Evolutionary conservation across 768 basidiomycete species (phyloP), one percentile per base, ranked within the genome.

Genomic region (Pholiota microspora): DNA sequence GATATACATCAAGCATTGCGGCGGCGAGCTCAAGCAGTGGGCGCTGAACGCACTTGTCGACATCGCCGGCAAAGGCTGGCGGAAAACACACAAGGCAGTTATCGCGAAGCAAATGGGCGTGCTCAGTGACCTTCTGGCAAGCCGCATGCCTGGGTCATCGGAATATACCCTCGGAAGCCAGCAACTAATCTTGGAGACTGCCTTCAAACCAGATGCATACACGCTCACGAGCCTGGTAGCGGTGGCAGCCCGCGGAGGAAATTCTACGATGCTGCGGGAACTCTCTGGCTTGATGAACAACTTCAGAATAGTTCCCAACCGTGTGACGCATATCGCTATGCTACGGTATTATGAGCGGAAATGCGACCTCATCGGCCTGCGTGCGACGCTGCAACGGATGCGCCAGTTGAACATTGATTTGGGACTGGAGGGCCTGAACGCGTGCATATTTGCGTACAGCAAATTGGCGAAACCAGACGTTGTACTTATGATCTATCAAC

Each of bases 41-140:
- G 82, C 91, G 65, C 92, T 90, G 88, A 92, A 92, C 64, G 73
- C 81, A 7, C 75, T 93, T 42, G 80, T 92, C 55, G 78, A 86
- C 60, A 77, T 75, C 63, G 83, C 85, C 0, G 89, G 84, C 13
- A 80, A 77, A 55, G 86, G 88, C 2, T 83, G 78, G 72, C 78
- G 88, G 53, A 83, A 78, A 64, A 80, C 82, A 36, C 69, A 73
- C 24, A 56, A 72, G 47, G 77, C 77, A 54, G 84, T 89, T 57
- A 86, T 86, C 69, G 74, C 78, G 53, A 72, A 75, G 25, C 78
- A 88, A 15, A 69, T 90, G 55, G 77, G 76, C 51, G 75, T 88
- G 29, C 85, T 80, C 65, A 72, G 73, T 36, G 85, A 89, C 62
- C 82, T 86, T 78, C 70, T 79, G n/a, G 61, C 66, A 18, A 69